phyloP scores from a whole-genome alignment of 805 yeast species.

The Saturnispora saitoi region DNA sequence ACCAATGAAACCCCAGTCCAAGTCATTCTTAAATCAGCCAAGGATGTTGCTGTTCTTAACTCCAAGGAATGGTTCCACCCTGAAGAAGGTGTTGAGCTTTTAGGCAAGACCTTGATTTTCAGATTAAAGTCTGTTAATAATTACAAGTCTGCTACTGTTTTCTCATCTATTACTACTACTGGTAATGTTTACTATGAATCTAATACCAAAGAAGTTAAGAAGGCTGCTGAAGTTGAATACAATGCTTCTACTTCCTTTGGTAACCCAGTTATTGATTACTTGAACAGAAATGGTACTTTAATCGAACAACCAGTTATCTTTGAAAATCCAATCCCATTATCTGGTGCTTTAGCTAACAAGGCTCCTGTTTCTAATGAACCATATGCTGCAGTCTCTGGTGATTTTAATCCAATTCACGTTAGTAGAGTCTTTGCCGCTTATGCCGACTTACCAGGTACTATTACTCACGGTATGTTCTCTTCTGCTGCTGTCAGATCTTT shows the following conservation, averaged over 20 bases:
- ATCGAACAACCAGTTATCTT: slow-evolving; percentile 90
- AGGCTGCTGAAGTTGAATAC: slow-evolving; percentile 73
- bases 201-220: slow-evolving; percentile 82
- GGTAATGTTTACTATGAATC: slow-evolving; percentile 85
- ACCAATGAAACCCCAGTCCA: slow-evolving; percentile 81
- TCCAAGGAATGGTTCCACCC: slow-evolving; percentile 98
- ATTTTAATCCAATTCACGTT: slow-evolving; percentile 96
- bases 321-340: slow-evolving; percentile 83
- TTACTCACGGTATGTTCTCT: slow-evolving; percentile 98
- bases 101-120: slow-evolving; percentile 77
- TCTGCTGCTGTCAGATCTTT: slow-evolving; percentile 91
- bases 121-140: slow-evolving; percentile 79
- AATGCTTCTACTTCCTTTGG: slow-evolving; percentile 91
- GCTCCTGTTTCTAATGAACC: slow-evolving; percentile 96
- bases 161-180: slow-evolving; percentile 67
- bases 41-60: slow-evolving; percentile 86
- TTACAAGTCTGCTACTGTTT: slow-evolving; percentile 68
- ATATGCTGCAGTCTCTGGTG: slow-evolving; percentile 96
- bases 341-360: slow-evolving; percentile 54
- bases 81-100: slow-evolving; percentile 59
- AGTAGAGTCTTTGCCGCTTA: slow-evolving; percentile 89
- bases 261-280: slow-evolving; percentile 94
- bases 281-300: slow-evolving; percentile 83
- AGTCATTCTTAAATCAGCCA: slow-evolving; percentile 59
- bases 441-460: slow-evolving; percentile 93